These are phyloP conservation scores for Cercophora samala DNA, from an alignment of 495 filamentous ascomycete genomes.

Conservation along the genomic window DNA sequence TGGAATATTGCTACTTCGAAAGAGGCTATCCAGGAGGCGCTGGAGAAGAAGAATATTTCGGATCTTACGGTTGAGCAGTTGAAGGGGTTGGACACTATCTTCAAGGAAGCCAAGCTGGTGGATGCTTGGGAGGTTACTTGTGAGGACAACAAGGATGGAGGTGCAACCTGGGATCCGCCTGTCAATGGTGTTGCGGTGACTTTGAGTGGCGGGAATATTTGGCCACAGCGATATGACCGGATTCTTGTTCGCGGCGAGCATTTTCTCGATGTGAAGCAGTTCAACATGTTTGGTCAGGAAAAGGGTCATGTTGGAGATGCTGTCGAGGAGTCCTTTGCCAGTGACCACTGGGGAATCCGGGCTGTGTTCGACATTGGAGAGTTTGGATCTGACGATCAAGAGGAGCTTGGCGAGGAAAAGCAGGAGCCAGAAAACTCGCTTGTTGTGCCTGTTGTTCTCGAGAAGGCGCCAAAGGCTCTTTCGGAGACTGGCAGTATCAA, in stretches of 20 bases:
- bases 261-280: constrained; percentile 34
- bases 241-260: constrained; percentile 46
- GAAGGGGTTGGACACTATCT: constrained; percentile 33
- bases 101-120: constrained; percentile 34
- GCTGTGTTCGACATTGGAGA: constrained; percentile 37
- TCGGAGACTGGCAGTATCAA: constrained; percentile 26
- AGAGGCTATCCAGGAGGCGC: constrained; percentile 46
- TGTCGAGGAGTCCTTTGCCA: constrained; percentile 36
- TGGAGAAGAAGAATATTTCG: constrained; percentile 45
- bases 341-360: constrained; percentile 57
- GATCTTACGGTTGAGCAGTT: constrained; percentile 33
- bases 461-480: constrained; percentile 24
- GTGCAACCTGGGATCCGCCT: constrained; percentile 55
- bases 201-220: constrained; percentile 37
- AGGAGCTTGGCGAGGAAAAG: constrained; percentile 11
- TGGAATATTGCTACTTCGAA: constrained; percentile 56
- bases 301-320: constrained; percentile 7
- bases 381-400: neutral
- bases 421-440: constrained; percentile 19
- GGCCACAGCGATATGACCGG: constrained; percentile 59
- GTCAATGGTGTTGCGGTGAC: constrained; percentile 46
- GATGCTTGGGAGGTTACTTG: constrained; percentile 46
- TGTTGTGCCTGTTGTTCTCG: constrained; percentile 28
- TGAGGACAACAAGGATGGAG: constrained; percentile 41
- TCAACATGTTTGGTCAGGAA: constrained; percentile 49